Percentiles rank a stretch among this genome's conserved stretches.
Conservation (phyloP, 495 filamentous ascomycete species). For the Xylaria castorea region DNA sequence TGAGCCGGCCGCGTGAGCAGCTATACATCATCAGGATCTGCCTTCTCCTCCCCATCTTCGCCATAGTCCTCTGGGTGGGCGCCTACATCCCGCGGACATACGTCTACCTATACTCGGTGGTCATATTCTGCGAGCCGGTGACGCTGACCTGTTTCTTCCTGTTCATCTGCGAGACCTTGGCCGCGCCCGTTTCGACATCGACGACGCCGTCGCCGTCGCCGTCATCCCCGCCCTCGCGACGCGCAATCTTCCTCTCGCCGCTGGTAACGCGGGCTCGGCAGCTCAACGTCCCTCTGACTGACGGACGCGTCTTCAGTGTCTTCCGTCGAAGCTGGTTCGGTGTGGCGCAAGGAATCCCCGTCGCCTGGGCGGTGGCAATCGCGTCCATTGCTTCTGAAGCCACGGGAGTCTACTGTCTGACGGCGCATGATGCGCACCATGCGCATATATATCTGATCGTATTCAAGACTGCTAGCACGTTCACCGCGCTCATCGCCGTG, state of each 20-base stretch:
- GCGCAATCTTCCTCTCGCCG: conserved; percentile 13
- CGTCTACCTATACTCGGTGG: conserved; percentile 15
- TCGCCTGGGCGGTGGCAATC: conserved; percentile 3
- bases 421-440: conserved; percentile 19
- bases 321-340: conserved; percentile 14
- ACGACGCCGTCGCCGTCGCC: background rate
- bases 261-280: conserved; percentile 5
- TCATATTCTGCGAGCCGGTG: conserved; percentile 20
- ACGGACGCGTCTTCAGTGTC: background rate
- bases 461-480: conserved; percentile 25
- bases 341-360: conserved; percentile 17
- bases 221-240: background rate
- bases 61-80: conserved; percentile 6
- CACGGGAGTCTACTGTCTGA: conserved; percentile 19
- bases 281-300: background rate
- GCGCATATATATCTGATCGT: conserved; percentile 17
- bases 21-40: conserved; percentile 28
- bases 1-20: conserved; percentile 27
- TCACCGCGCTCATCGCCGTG: conserved; percentile 11
- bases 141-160: conserved; percentile 26
- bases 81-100: conserved; percentile 15
- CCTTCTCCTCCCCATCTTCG: conserved; percentile 22
- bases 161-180: conserved; percentile 24
- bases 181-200: conserved; percentile 14
- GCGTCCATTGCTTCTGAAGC: conserved; percentile 11